Base-by-base conservation (phyloP, 202 grass and related monocot species). In the Zizania palustris region DNA sequence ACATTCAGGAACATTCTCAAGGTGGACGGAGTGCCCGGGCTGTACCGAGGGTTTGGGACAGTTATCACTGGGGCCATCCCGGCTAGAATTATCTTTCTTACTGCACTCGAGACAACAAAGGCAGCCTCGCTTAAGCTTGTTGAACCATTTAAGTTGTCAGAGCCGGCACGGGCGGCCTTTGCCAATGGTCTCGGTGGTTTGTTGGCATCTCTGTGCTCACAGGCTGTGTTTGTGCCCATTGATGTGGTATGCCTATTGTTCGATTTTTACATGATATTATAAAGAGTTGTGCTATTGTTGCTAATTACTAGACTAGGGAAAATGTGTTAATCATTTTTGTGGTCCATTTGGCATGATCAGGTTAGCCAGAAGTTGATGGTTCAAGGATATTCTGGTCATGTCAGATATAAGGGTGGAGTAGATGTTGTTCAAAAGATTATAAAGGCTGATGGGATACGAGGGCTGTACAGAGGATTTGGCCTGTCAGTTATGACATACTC, bases 341-440 rank as follows among this genome's bases (percentile, higher is more conserved):
- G 45, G 28, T 28, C 28, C 51, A 55, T 55, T 76, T 89, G 60
- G 6, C 34, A 22, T 78, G 37, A 68, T 80, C 80, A 98, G 95
- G 83, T 99, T 85, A 99, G 96, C 77, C 96, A 99, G 88, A 99
- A 96, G 85, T 88, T 99, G 87, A 99, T 99, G 96, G 96, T 99
- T 76, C 92, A 95, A 90, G 96, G 96, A 72, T 95, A 99, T 82
- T 99, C 89, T 82, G 96, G 96, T 38, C 79, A 92, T 71, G 85
- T 76, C 3, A 90, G 65, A 72, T 98, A 98, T 66, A 92, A 85
- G 37, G 96, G 96, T 42, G 96, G 96, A 73, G 39, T 98, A 41
- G 91, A 99, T 80, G 96, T 99, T 72, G 96, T 85, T 85, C 77
- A 40, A 35, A 89, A 90, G 68, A 90, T 93, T 75, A 60, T 93